Base-by-base conservation (phyloP, 2,329 filamentous ascomycete genomes). In the Claviceps monticola region DNA sequence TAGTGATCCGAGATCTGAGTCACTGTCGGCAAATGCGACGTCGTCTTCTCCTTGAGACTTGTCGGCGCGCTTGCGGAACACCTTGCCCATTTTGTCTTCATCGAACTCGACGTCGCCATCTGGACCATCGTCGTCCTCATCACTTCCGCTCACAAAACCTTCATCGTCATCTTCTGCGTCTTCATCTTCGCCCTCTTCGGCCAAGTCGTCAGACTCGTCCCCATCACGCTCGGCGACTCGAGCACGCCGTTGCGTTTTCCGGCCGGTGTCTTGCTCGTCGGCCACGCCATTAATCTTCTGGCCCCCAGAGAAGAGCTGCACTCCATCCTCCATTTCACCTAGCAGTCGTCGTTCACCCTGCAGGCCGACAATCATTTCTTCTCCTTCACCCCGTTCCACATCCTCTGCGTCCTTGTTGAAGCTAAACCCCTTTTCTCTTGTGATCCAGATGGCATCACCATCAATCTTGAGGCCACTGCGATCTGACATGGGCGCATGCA, bases 401-500 rank as follows among this genome's bases (percentile, higher is more conserved):
- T 80, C 77, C 11, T 87, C 82, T 2, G 68, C 75, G 34, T 80
- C 78, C 57, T 75, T 76, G 64, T 83, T 75, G 57, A 98, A 96
- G 4, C 80, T 94, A 59, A 84, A 84, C 0, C 80, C 81, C 59
- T 82, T 83, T 49, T 84, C 79, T 52, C 78, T 71, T 9, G 80
- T 83, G 54, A 84, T 96, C 71, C 95, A 98, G 39, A 98, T 90
- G 7, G 91, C 90, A 68, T 98, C 93, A 55, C 95, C 95, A 59
- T 98, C 93, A 49, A 98, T 91, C 64, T 97, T 83, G 13, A 98
- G 80, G 61, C 93, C 93, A 57, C 90, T 94, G 37, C 95, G 89
- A 68, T 98, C 93, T 26, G 90, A 95, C 91, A 98, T 97, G 37
- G 93, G 94, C 2, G 93, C 94, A 67, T 96, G 94, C 5, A 98